Evolutionary conservation across 2,329 filamentous ascomycete genomes (phyloP), one percentile per base, ranked within the genome.

Genomic region (Pseudonectria buxi): DNA sequence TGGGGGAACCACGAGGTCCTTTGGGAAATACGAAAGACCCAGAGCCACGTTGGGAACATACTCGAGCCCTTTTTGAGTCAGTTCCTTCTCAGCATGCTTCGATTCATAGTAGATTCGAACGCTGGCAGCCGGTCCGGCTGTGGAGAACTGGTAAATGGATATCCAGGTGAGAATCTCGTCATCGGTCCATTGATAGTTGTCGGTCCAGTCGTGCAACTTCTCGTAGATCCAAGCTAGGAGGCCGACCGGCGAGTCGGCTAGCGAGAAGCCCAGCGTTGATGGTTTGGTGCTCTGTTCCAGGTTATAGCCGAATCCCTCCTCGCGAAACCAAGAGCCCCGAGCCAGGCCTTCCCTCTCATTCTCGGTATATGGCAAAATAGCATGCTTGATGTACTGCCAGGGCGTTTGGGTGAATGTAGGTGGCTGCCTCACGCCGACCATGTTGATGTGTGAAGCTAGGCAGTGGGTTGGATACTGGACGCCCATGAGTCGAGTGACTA

Each of bases 161-260:
- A 88, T 61, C 85, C 83, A 90, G 0, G 78, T 85, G 16, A 86
- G 61, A 7, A 89, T 71, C 60, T 89, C 83, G 36, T 88, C 82
- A 41, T 86, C 79, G 0, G 76, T 81, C 83, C 83, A 89, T 0
- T 72, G 63, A 51, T 87, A 87, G 1, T 48, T 50, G 49, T 89
- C 83, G 0, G 78, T 79, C 85, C 84, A 90, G 47, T 84, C 79
- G 46, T 81, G 76, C 26, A 90, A 62, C 55, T 90, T 90, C 60
- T 90, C 86, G 46, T 84, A 84, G 24, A 90, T 78, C 86, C 86
- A 92, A 0, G 82, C 76, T 2, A 90, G 65, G 3, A 87, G 62
- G 0, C 73, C 82, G 0, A 85, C 73, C 0, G 85, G 86, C 6
- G 73, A 80, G 53, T 88, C 83, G 1, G 74, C 68, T 3, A 89